Evolutionary conservation across 2,329 filamentous ascomycete genomes (phyloP).

Genomic region (Alternaria sp.): DNA sequence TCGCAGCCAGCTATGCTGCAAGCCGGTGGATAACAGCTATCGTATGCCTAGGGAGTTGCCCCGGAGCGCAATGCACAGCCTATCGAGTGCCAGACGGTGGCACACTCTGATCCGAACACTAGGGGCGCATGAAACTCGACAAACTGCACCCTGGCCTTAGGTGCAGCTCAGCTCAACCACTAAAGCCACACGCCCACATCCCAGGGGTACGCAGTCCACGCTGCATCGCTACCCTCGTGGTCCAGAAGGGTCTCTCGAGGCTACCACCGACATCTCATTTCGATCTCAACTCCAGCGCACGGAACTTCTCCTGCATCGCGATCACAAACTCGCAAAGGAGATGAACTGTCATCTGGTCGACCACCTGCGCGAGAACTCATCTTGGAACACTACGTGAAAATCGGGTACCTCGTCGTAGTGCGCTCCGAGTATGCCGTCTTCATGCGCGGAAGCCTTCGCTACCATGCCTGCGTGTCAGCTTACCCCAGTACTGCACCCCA

Average conservation of each 20-base stretch:
- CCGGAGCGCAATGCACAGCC: conserved; percentile 12
- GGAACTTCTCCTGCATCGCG: conserved; percentile 8
- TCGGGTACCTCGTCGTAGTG: conserved; percentile 1
- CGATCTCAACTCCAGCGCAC: conserved; percentile 8
- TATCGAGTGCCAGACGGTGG: conserved; percentile 10
- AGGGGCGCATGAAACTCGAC: conserved; percentile 27
- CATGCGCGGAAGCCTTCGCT: conserved; percentile 12
- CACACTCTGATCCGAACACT: conserved; percentile 15
- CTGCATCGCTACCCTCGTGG: conserved; percentile 2
- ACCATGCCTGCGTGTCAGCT: conserved; percentile 6
- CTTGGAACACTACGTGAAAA: background rate
- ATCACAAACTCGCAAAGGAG: conserved; percentile 5
- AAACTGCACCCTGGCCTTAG: conserved; percentile 12
- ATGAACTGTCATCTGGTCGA: background rate
- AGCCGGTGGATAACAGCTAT: conserved; percentile 16
- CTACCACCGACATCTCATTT: conserved; percentile 4
- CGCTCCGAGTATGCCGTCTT: conserved; percentile 9
- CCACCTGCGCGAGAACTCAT: background rate
- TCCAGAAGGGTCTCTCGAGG: conserved; percentile 7
- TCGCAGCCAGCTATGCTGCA: conserved; percentile 8
- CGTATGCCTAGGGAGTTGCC: conserved; percentile 6
- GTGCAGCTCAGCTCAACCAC: conserved; percentile 15
- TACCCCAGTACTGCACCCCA: conserved; percentile 7
- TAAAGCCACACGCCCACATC: conserved; percentile 9
- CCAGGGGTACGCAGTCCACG: conserved; percentile 2